Percentiles rank a stretch among this genome's conserved stretches.
Conservation (phyloP, 306 rosid species). For the Cercis canadensis region DNA sequence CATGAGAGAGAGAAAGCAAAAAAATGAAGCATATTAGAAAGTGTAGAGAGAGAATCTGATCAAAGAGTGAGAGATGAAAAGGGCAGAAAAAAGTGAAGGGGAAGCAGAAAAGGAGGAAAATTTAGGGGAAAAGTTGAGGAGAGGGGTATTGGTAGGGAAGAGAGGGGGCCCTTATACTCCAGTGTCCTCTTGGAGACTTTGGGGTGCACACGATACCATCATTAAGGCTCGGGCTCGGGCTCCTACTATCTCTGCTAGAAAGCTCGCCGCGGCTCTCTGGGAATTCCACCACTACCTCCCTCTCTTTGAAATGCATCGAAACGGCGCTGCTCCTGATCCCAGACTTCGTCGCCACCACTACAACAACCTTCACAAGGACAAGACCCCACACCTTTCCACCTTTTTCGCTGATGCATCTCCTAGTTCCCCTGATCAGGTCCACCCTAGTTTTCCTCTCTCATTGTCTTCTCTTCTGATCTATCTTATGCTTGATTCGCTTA, state of each 20-base stretch:
- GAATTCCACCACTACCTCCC: slow-evolving; percentile 63
- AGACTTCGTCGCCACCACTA: slow-evolving; percentile 72
- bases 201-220: slow-evolving; percentile 38
- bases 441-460: not conserved
- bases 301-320: slow-evolving; percentile 68
- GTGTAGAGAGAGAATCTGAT: slow-evolving; percentile 27
- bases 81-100: slow-evolving; percentile 45
- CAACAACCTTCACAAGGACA: slow-evolving; percentile 61
- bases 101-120: slow-evolving; percentile 83
- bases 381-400: slow-evolving; percentile 60
- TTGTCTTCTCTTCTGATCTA: not conserved
- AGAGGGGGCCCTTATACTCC: slow-evolving; percentile 75
- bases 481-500: slow-evolving; percentile 7
- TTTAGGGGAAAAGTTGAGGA: slow-evolving; percentile 72
- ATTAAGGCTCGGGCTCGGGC: slow-evolving; percentile 30
- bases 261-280: slow-evolving; percentile 90
- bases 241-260: slow-evolving; percentile 58
- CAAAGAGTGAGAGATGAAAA: slow-evolving; percentile 43
- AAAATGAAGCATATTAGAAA: slow-evolving; percentile 17
- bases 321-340: slow-evolving; percentile 42
- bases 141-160: slow-evolving; percentile 64
- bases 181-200: slow-evolving; percentile 61
- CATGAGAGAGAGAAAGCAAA: slow-evolving; percentile 26
- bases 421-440: slow-evolving; percentile 83
- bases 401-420: slow-evolving; percentile 71